phyloP scores from a whole-genome alignment of 805 yeast species.

The Candida sithepensis region DNA sequence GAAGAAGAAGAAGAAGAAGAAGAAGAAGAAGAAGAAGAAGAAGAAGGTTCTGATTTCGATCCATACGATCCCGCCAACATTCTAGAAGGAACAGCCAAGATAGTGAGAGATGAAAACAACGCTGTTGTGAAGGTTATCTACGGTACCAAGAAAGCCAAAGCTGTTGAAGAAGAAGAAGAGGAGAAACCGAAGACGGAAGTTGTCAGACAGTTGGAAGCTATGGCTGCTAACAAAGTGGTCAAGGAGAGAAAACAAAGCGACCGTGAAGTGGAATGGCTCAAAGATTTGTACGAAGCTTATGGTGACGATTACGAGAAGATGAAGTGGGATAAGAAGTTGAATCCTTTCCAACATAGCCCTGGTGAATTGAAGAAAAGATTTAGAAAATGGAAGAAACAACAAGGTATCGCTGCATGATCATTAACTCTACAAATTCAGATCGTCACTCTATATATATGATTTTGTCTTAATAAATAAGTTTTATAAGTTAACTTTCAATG shows the following conservation, averaged over 20 bases:
- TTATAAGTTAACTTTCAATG: too few relatives aligned
- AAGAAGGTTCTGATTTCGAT: conserved; percentile 32
- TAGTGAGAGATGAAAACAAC: conserved; percentile 66
- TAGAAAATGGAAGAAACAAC: conserved; percentile 57
- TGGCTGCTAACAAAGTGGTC: conserved; percentile 42
- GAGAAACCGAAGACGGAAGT: conserved; percentile 45
- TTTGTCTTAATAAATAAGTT: too few relatives aligned
- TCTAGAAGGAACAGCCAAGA: conserved; percentile 75
- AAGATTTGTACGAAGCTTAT: conserved; percentile 61
- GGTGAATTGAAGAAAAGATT: conserved; percentile 78
- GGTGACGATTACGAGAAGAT: conserved; percentile 87
- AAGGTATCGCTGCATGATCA: conserved; percentile 4
- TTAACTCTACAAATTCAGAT: too few relatives aligned
- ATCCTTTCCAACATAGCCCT: conserved; percentile 77
- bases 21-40: conserved; percentile 34
- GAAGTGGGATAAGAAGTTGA: conserved; percentile 89
- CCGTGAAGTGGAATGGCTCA: conserved; percentile 74
- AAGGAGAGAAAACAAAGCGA: conserved; percentile 58
- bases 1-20: conserved; percentile 31
- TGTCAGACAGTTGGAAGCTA: conserved; percentile 64
- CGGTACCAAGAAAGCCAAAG: conserved; percentile 47
- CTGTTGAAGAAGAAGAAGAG: conserved; percentile 10
- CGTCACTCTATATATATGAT: too few relatives aligned
- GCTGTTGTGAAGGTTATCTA: conserved; percentile 64
- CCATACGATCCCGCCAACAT: conserved; percentile 57